phyloP scores from a whole-genome alignment of 345 rosid species.

The Eucalyptus camaldulensis region DNA sequence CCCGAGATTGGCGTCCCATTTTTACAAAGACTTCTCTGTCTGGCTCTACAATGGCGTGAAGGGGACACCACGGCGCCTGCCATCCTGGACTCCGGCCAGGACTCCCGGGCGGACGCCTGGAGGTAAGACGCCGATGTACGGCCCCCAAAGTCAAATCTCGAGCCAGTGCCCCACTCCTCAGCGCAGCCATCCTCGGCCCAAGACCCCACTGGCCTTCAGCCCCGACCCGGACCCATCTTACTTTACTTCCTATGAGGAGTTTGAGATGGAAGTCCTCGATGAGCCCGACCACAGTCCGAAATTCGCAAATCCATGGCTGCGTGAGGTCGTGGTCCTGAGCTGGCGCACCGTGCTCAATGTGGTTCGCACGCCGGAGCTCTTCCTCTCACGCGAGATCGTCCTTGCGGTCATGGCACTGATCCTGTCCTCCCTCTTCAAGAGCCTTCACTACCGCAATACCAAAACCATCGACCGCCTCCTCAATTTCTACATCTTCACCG shows the following conservation, averaged over 20 bases:
- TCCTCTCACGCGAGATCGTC: conserved; percentile 44
- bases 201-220: conserved; percentile 12
- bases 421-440: conserved; percentile 39
- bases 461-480: conserved; percentile 30
- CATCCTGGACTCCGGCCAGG: conserved; percentile 53
- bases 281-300: conserved; percentile 29
- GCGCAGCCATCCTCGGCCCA: conserved; percentile 1
- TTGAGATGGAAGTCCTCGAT: conserved; percentile 23
- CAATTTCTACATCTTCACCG: conserved; percentile 55
- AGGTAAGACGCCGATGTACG: conserved; percentile 12
- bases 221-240: conserved; percentile 2
- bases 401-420: conserved; percentile 50
- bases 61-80: conserved; percentile 33
- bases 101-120: conserved; percentile 34
- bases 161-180: conserved; percentile 15
- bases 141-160: conserved; percentile 8
- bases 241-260: conserved; percentile 19
- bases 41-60: conserved; percentile 50
- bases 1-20: conserved; percentile 49
- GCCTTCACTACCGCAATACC: conserved; percentile 7
- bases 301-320: conserved; percentile 56
- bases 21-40: conserved; percentile 50
- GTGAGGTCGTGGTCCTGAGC: conserved; percentile 44
- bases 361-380: conserved; percentile 50
- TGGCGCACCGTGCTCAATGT: conserved; percentile 39